Base-by-base conservation (phyloP, 2,329 filamentous ascomycete species). In the Colletotrichum gloeosporioides region DNA sequence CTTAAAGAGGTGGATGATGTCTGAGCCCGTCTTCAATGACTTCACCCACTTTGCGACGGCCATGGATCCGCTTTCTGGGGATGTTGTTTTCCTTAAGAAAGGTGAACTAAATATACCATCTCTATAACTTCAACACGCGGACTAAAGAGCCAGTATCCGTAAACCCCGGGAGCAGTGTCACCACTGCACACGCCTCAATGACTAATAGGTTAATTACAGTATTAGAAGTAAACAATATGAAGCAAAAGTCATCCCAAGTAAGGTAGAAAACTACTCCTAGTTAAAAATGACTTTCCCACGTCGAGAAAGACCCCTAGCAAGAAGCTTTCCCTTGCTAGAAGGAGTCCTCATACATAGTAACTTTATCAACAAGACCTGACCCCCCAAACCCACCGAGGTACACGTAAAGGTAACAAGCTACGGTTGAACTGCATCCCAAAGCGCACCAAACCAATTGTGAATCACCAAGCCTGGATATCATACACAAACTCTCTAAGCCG, bases 41-140 rank as follows among this genome's bases (percentile, higher is more conserved):
- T 85, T 84, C 49, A 92, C 90, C 3, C 91, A 93, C 81, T 93
- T 89, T 82, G 87, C 88, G 4, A 86, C 87, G 25, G 82, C 93
- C 32, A 88, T 93, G 87, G 91, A 93, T 82, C 88, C 91, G 4
- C 29, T 39, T 13, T 69, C 66, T 44, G 66, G 66, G 6, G 53
- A 69, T 15, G 6, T 69, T 1, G 53, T 49, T 16, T 70, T 18
- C 49, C 32, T 62, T 25, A 18, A 63, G 59, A 62, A n/a, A n/a
- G 16, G 25, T 49, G n/a, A 22, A 49, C n/a, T 49, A 49, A 49
- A 49, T 10, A 22, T 22, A 49, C n/a, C 44, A 8, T 49, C 44
- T 49, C n/a, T 22, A 22, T 49, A 13, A 49, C 10, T 22, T 49
- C n/a, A 49, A 22, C 22, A 22, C n/a, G 8, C 13, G 10, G 9